Conservation (phyloP, 2,329 filamentous ascomycete species). For the Endothia cerciana region DNA sequence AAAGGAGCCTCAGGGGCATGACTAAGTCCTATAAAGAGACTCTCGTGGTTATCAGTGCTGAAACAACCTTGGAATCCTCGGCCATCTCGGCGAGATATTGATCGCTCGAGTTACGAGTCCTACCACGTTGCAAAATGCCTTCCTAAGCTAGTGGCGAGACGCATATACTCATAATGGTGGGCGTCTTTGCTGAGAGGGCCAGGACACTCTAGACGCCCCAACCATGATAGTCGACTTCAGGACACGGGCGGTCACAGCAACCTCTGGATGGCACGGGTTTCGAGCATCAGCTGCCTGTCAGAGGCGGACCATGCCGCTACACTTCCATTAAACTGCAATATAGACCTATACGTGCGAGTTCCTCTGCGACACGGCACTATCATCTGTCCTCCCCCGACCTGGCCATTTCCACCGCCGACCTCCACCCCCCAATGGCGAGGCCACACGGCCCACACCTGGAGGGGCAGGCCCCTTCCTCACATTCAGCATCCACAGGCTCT, state of each 20-base stretch:
- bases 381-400: neutral
- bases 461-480: neutral
- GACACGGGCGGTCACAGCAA: neutral
- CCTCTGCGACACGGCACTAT: neutral
- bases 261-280: neutral
- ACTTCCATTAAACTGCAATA: neutral
- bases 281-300: neutral
- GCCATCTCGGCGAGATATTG: no score
- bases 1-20: no score
- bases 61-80: no score
- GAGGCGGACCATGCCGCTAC: neutral
- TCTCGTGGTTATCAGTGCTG: no score
- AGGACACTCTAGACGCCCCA: no score
- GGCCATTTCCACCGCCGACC: neutral
- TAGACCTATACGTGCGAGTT: neutral
- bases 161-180: no score
- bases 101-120: no score
- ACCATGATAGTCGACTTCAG: neutral
- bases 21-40: no score
- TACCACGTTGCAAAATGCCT: no score
- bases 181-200: no score
- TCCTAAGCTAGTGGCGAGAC: no score
- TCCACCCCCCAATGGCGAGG: neutral
- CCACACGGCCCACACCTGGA: neutral
- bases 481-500: constrained; percentile 7